Conservation (phyloP, 495 filamentous ascomycete genomes). For the Pyrenopolyporus hunteri region DNA sequence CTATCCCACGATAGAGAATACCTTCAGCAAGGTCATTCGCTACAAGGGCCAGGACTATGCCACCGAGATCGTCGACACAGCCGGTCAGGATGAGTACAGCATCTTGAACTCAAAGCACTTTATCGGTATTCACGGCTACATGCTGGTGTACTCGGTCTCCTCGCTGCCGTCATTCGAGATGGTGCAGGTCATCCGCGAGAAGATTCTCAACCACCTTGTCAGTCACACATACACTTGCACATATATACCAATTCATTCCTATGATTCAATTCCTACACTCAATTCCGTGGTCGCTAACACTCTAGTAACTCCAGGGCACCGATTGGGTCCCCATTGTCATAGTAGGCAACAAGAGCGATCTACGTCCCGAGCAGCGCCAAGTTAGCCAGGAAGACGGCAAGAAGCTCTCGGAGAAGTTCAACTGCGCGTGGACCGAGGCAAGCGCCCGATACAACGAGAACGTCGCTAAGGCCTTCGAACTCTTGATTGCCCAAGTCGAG, state of each 20-base stretch:
- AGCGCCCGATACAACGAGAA: slow-evolving; percentile 94
- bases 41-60: slow-evolving; percentile 91
- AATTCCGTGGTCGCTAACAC: slow-evolving; percentile 12
- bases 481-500: slow-evolving; percentile 94
- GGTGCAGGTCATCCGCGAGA: slow-evolving; percentile 92
- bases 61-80: slow-evolving; percentile 98
- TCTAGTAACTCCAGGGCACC: slow-evolving; percentile 67
- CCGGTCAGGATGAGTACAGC: slow-evolving; percentile 98
- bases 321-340: slow-evolving; percentile 92
- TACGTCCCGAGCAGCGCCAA: slow-evolving; percentile 90
- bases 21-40: slow-evolving; percentile 92
- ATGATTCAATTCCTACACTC: neutral
- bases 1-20: slow-evolving; percentile 99
- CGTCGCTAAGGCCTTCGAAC: slow-evolving; percentile 89
- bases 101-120: slow-evolving; percentile 99
- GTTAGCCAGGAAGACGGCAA: slow-evolving; percentile 84
- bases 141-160: slow-evolving; percentile 95
- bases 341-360: slow-evolving; percentile 96
- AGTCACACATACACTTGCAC: too few species aligned
- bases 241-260: slow-evolving; percentile 4
- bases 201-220: slow-evolving; percentile 96
- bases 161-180: slow-evolving; percentile 96
- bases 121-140: slow-evolving; percentile 98
- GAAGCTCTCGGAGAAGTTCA: slow-evolving; percentile 79
- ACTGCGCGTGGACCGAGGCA: slow-evolving; percentile 93